phyloP scores from a whole-genome alignment of 257 asterid species.

The Orobanche coerulescens region DNA sequence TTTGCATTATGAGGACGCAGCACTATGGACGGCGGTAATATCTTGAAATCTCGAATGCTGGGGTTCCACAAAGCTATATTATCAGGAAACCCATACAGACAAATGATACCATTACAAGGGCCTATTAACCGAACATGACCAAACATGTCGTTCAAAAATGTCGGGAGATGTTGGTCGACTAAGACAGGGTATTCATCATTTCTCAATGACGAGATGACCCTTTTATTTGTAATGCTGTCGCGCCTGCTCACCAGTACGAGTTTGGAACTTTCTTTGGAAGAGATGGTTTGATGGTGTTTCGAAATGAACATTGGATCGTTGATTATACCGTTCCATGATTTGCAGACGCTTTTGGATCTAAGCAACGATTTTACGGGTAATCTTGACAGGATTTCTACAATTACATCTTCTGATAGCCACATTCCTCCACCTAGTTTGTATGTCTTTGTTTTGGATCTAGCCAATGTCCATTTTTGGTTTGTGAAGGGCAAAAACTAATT shows the following conservation, averaged over 20 bases:
- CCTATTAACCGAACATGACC: conserved; percentile 47
- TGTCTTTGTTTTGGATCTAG: background rate
- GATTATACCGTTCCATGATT: conserved; percentile 34
- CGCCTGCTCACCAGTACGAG: conserved; percentile 37
- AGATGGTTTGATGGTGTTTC: conserved; percentile 21
- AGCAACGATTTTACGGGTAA: conserved; percentile 28
- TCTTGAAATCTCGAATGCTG: conserved; percentile 31
- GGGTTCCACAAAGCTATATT: conserved; percentile 54
- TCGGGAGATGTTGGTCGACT: conserved; percentile 29
- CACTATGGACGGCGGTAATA: conserved; percentile 27
- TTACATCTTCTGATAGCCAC: conserved; percentile 37
- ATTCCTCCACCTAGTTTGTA: background rate
- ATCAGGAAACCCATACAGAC: conserved; percentile 48
- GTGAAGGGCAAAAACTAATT: background rate
- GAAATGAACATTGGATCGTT: conserved; percentile 27
- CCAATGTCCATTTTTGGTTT: background rate
- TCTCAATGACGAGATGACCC: conserved; percentile 33
- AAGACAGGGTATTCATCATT: conserved; percentile 15
- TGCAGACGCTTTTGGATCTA: conserved; percentile 42
- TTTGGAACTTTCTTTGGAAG: background rate
- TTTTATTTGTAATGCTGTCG: conserved; percentile 28
- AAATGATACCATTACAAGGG: conserved; percentile 47
- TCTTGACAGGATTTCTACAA: conserved; percentile 37
- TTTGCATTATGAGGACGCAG: conserved; percentile 26
- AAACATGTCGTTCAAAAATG: conserved; percentile 32